Base-by-base conservation (phyloP, 176 grass and related monocot species). In the Saccharum officinarum region DNA sequence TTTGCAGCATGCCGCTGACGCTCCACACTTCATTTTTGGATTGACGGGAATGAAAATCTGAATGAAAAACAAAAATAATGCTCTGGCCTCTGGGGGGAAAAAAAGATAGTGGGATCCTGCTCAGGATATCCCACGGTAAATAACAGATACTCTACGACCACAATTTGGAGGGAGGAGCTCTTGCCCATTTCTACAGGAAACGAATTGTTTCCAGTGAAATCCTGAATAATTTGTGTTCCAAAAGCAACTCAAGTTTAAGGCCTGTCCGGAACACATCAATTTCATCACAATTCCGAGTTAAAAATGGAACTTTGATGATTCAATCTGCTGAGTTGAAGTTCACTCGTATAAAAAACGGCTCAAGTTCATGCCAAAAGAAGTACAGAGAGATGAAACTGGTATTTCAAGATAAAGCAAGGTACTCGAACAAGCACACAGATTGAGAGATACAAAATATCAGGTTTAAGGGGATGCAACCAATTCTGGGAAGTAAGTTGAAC, bases 111-210 rank as follows among this genome's bases (percentile, higher is more conserved):
- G 13, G 42, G 16, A 49, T 88, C 30, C 67, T 66, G 41, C 71
- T 25, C 52, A 50, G 71, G 82, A 85, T 86, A 86, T 89, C 83
- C 61, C 25, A 7, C 44, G 14, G 13, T 67, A 68, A 23, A 59
- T 14, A 57, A 36, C 30, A 69, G 8, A 26, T 4, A 62, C 38
- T 46, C 41, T 8, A 36, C 10, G 5, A 9, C 44, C 79, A 52
- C 45, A 37, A 25, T 39, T 37, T 25, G 20, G 17, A 59, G 15
- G 20, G 17, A 59, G 15, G 61, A 28, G 4, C 60, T 26, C 23
- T 63, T 26, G n/a, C 60, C 60, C 10, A 63, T 63, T 5, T 26
- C 60, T 63, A 49, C 47, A 76, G 28, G 28, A 75, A 75, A 6
- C 2, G 1, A 55, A 50, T 10, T 17, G 14, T 75, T 55, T 39